Percentiles rank a stretch among this genome's conserved stretches.
These are phyloP conservation scores for Helotiales sp. DNA, from an alignment of 2,329 filamentous ascomycete species.

Conservation along the genomic window DNA sequence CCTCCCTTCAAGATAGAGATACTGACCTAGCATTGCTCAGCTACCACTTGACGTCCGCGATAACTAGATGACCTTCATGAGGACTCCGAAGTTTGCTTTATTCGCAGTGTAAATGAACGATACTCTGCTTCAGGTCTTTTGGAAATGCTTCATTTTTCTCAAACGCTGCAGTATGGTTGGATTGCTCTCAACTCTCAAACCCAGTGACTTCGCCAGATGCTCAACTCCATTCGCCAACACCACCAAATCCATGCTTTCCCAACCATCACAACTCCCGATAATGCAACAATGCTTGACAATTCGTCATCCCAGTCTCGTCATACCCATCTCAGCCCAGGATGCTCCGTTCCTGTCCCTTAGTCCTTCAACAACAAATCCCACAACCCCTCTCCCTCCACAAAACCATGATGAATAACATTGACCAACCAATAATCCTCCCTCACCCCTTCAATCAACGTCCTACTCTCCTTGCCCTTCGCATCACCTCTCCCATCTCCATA, in stretches of 20 bases:
- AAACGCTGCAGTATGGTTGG: neutral
- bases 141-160: too few species aligned
- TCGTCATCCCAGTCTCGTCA: neutral
- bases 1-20: too few species aligned
- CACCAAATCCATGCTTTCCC: neutral
- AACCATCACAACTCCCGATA: neutral
- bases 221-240: neutral
- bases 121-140: too few species aligned
- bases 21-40: too few species aligned
- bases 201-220: neutral
- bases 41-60: too few species aligned
- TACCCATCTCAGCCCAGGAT: neutral
- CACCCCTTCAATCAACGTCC: constrained; percentile 66
- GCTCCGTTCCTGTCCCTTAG: neutral
- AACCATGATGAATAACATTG: constrained; percentile 85
- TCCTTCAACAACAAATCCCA: constrained; percentile 63
- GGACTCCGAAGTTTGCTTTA: too few species aligned
- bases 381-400: constrained; percentile 66
- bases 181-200: neutral
- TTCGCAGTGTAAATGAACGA: too few species aligned
- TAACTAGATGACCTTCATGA: too few species aligned
- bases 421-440: constrained; percentile 81
- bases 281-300: neutral
- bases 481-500: too few species aligned
- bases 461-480: constrained; percentile 64